Conservation (phyloP, 495 filamentous ascomycete genomes). For the Neurospora intermedia region DNA sequence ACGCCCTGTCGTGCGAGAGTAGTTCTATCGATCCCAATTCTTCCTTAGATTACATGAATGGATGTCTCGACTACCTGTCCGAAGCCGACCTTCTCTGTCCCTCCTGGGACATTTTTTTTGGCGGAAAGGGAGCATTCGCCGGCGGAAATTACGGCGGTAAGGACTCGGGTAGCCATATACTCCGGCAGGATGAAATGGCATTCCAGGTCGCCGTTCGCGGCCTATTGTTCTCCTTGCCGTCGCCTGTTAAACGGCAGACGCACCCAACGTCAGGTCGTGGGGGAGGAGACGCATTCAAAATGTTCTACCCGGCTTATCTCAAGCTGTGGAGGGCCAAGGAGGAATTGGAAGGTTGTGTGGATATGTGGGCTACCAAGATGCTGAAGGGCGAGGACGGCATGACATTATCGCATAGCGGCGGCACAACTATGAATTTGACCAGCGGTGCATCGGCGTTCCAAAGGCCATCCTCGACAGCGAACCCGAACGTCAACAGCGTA, state of each 20-base stretch:
- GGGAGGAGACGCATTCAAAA: constrained; percentile 56
- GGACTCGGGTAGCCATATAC: constrained; percentile 52
- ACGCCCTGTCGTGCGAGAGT: constrained; percentile 67
- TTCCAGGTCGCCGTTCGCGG: constrained; percentile 84
- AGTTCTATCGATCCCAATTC: constrained; percentile 33
- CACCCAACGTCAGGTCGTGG: constrained; percentile 29
- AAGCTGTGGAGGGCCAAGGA: constrained; percentile 70
- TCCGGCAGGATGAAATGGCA: constrained; percentile 84
- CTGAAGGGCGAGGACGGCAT: constrained; percentile 36
- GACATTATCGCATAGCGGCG: not conserved
- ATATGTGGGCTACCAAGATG: constrained; percentile 51
- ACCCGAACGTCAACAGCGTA: constrained; percentile 1
- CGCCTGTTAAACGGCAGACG: constrained; percentile 61
- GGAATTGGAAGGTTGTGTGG: constrained; percentile 61
- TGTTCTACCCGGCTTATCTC: constrained; percentile 76
- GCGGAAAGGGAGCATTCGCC: constrained; percentile 28
- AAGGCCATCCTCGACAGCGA: constrained; percentile 18
- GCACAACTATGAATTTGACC: constrained; percentile 14
- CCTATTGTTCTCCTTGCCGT: constrained; percentile 69
- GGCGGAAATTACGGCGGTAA: constrained; percentile 33
- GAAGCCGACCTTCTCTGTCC: constrained; percentile 74
- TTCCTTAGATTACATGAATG: constrained; percentile 55
- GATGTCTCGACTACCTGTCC: constrained; percentile 74
- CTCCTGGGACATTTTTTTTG: constrained; percentile 45
- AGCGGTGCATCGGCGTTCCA: constrained; percentile 34